These are phyloP conservation scores for Thelonectria olida DNA, from an alignment of 2,329 filamentous ascomycete species.

Conservation along the genomic window DNA sequence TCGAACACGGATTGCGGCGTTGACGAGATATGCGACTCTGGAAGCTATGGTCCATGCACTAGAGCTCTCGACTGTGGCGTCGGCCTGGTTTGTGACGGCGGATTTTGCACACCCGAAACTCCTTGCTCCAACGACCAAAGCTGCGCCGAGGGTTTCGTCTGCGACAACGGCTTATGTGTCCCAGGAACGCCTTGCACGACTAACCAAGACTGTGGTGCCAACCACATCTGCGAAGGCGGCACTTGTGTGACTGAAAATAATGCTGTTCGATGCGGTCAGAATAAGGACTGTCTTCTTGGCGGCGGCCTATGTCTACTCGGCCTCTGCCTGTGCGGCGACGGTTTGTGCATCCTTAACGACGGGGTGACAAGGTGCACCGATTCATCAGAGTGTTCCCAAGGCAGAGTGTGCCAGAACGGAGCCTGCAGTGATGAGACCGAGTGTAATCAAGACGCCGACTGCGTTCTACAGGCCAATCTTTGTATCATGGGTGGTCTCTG, in stretches of 20 bases:
- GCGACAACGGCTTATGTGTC: neutral
- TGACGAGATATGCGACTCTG: too few species aligned
- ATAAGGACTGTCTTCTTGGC: conserved; percentile 5
- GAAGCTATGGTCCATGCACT: too few species aligned
- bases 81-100: too few species aligned
- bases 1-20: too few species aligned
- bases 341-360: neutral
- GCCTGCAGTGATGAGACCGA: neutral
- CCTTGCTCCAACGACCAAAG: too few species aligned
- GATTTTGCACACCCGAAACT: too few species aligned
- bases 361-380: neutral
- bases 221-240: conserved; percentile 7
- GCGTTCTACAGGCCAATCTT: neutral
- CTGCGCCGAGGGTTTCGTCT: neutral
- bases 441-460: neutral
- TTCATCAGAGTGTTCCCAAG: neutral
- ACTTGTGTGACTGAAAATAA: neutral
- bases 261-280: neutral
- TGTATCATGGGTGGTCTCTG: conserved; percentile 12
- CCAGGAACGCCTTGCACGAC: neutral
- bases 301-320: conserved; percentile 1
- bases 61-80: neutral
- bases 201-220: neutral
- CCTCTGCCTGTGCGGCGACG: conserved; percentile 2
- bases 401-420: neutral